These are phyloP conservation scores for Oidiodendron maius DNA, from an alignment of 495 filamentous ascomycete genomes.

Conservation along the genomic window DNA sequence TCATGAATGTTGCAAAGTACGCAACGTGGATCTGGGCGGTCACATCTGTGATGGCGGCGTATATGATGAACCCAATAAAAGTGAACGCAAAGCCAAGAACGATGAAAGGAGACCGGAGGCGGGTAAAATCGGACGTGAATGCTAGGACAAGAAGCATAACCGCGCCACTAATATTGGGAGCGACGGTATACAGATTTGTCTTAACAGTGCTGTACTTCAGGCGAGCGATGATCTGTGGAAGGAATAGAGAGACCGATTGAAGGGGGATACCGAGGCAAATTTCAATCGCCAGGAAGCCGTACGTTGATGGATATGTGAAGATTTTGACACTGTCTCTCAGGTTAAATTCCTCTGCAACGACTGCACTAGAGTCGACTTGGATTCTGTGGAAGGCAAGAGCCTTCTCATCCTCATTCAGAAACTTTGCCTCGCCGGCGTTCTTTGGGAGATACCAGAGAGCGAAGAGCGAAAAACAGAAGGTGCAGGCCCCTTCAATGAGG, in stretches of 20 bases:
- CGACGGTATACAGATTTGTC: slow-evolving; percentile 74
- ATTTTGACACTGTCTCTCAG: slow-evolving; percentile 50
- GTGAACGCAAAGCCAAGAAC: neutral
- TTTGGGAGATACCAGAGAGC: slow-evolving; percentile 64
- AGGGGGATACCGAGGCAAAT: slow-evolving; percentile 66
- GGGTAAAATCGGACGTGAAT: slow-evolving; percentile 5
- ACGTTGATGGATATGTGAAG: slow-evolving; percentile 1
- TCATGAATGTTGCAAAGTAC: too few relatives aligned
- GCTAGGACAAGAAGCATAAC: slow-evolving; percentile 3
- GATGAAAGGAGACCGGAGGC: slow-evolving; percentile 1
- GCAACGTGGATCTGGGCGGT: slow-evolving; percentile 2
- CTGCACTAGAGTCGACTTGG: slow-evolving; percentile 5
- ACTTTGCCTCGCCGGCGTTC: slow-evolving; percentile 54
- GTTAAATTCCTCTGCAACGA: slow-evolving; percentile 4
- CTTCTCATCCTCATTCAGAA: slow-evolving; percentile 60
- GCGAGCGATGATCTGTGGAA: slow-evolving; percentile 65
- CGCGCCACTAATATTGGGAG: slow-evolving; percentile 63
- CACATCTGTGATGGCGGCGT: slow-evolving; percentile 4
- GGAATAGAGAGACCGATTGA: slow-evolving; percentile 61
- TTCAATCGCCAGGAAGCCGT: slow-evolving; percentile 54
- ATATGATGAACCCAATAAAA: slow-evolving; percentile 3
- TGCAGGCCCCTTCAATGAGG: slow-evolving; percentile 62
- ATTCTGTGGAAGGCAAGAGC: slow-evolving; percentile 67
- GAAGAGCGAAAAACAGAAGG: slow-evolving; percentile 57
- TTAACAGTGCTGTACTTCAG: slow-evolving; percentile 58